Base-by-base conservation (phyloP, 2,329 filamentous ascomycete species). In the Beauveria varroae region DNA sequence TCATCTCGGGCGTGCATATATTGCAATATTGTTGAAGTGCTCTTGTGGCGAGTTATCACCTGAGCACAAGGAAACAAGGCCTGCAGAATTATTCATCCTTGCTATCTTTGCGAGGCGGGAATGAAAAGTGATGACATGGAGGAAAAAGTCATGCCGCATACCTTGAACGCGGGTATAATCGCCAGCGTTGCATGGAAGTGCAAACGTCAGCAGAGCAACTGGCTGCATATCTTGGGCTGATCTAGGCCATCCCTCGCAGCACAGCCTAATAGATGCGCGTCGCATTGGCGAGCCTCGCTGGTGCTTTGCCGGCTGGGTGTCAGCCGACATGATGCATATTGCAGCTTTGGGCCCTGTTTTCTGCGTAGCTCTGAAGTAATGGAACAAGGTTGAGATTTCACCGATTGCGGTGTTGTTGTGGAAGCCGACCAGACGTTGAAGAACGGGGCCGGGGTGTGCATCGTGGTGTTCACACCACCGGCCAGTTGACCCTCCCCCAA, bases 401-500 rank as follows among this genome's bases (percentile, higher is more conserved):
- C 9, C 24, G n/a, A 46, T 52, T 12, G 12, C 18, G 18, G 2
- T 20, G 6, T 24, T 16, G 14, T n/a, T 52, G 10, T 46, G 22
- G 8, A 24, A 46, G 37, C 6, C 16, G 46, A 50, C 16, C 30
- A 58, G 22, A 41, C 30, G 40, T 44, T 30, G n/a, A 46, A 53
- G 20, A 53, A 18, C 12, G 26, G 26, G 22, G n/a, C 57, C n/a
- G 40, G 49, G 49, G 47, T 59, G 10, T 44, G 37, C 57, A 37
- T 59, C 47, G 18, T 59, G 57, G 57, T 59, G 57, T 59, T 20
- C n/a, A 59, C 57, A 53, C 57, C 57, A 59, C 24, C 6, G 22
- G 37, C 26, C n/a, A 8, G 34, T 43, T 20, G 28, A 51, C 57
- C 37, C 57, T 46, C 57, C 57, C 37, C 40, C 47, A 12, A 46